Evolutionary conservation across 305 asterid genomes (phyloP).

Genomic region (Solanum chacoense): DNA sequence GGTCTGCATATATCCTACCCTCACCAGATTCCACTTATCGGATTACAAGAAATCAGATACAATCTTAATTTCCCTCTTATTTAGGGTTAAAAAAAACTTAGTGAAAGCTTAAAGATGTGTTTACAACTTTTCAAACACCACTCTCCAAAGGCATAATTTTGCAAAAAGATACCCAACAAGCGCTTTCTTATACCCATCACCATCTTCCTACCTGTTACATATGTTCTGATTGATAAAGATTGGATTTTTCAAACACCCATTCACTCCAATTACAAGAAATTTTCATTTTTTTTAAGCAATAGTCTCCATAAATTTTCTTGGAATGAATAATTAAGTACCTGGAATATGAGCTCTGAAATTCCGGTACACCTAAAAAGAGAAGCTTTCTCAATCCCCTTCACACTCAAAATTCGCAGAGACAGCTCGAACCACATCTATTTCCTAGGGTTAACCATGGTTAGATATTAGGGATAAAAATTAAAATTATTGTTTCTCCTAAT

Average conservation of each 20-base stretch:
- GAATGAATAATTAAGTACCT: neutral
- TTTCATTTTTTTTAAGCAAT: neutral
- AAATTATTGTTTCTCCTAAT: neutral
- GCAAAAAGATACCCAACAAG: neutral
- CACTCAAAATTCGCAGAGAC: neutral
- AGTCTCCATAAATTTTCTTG: neutral
- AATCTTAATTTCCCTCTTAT: neutral
- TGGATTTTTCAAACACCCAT: neutral
- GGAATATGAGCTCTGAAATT: neutral
- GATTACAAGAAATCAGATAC: neutral
- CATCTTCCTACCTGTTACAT: neutral
- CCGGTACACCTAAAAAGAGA: neutral
- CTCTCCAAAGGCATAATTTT: neutral
- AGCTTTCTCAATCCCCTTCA: neutral
- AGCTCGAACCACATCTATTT: neutral
- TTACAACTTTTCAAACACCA: neutral
- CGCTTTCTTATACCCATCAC: neutral
- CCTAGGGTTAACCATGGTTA: neutral
- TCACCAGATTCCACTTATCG: neutral
- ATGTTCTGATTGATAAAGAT: neutral
- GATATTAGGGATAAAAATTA: neutral
- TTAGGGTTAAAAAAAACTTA: neutral
- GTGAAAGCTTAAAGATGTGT: neutral
- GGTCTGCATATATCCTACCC: neutral
- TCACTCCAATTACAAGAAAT: neutral